Conservation (phyloP, 768 basidiomycete species). For the Amanita exitialis region DNA sequence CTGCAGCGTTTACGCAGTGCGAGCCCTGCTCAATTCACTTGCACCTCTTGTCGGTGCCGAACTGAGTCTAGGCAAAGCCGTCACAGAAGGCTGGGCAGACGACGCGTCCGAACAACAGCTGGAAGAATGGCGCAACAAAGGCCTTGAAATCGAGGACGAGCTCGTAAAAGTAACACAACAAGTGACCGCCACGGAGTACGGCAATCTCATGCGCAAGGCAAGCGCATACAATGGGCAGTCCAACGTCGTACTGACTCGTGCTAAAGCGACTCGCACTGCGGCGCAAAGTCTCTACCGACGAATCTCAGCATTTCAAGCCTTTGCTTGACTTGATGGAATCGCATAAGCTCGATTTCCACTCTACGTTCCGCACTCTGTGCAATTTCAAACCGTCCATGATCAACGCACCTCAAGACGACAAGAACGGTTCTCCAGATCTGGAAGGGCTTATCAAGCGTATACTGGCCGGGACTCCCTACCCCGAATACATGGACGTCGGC, state of each 20-base stretch:
- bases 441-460: slow-evolving; percentile 33
- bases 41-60: slow-evolving; percentile 86
- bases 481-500: slow-evolving; percentile 30
- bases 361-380: slow-evolving; percentile 67
- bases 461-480: slow-evolving; percentile 37
- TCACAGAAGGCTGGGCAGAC: slow-evolving; percentile 55
- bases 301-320: slow-evolving; percentile 46
- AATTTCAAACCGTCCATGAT: slow-evolving; percentile 43
- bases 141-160: slow-evolving; percentile 45
- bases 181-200: slow-evolving; percentile 56
- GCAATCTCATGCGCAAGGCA: slow-evolving; percentile 60
- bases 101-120: slow-evolving; percentile 40
- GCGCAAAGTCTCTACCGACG: slow-evolving; percentile 46
- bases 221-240: not conserved
- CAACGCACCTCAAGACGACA: not conserved
- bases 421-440: slow-evolving; percentile 15
- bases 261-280: slow-evolving; percentile 69
- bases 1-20: slow-evolving; percentile 64
- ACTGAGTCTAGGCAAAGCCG: slow-evolving; percentile 39
- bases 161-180: slow-evolving; percentile 53
- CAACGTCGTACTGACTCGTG: slow-evolving; percentile 7
- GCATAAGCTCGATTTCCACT: slow-evolving; percentile 80
- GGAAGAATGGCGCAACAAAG: slow-evolving; percentile 51
- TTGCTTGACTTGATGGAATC: slow-evolving; percentile 66
- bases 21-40: slow-evolving; percentile 66